These are phyloP conservation scores for Geosiphon pyriformis DNA, from an alignment of 192 early-diverging fungal species.

Conservation along the genomic window DNA sequence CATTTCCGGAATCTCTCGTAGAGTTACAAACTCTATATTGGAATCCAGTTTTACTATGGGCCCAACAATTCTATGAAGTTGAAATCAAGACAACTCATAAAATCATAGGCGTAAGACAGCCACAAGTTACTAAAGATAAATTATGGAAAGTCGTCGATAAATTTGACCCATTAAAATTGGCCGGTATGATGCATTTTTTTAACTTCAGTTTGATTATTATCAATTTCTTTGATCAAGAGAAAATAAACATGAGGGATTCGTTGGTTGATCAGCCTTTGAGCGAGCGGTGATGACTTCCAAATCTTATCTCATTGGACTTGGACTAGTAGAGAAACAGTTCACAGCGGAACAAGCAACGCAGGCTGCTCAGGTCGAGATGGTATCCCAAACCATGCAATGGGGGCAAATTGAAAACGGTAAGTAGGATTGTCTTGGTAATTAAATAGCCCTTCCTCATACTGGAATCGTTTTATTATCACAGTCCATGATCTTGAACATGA, in stretches of 20 bases:
- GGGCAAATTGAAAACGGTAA: slow-evolving; percentile 53
- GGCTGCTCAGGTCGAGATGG: slow-evolving; percentile 80
- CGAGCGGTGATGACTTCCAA: slow-evolving; percentile 78
- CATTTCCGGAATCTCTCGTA: slow-evolving; percentile 73
- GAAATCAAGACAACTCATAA: slow-evolving; percentile 67
- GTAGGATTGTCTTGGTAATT: not conserved
- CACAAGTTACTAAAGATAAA: slow-evolving; percentile 48
- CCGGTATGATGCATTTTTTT: slow-evolving; percentile 34
- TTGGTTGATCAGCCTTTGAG: slow-evolving; percentile 67
- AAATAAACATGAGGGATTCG: not conserved
- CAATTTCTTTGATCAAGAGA: not conserved
- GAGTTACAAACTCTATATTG: slow-evolving; percentile 74
- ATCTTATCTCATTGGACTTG: slow-evolving; percentile 85
- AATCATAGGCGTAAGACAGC: slow-evolving; percentile 66
- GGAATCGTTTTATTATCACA: slow-evolving; percentile 19
- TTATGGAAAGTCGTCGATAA: slow-evolving; percentile 49
- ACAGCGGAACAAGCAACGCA: slow-evolving; percentile 68
- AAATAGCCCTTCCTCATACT: not conserved
- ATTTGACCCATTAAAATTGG: slow-evolving; percentile 67
- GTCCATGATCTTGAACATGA: slow-evolving; percentile 73
- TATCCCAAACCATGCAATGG: slow-evolving; percentile 85
- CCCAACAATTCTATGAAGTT: slow-evolving; percentile 55
- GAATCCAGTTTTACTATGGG: slow-evolving; percentile 76
- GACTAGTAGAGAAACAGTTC: slow-evolving; percentile 72
- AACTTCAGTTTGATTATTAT: not conserved